Conservation (phyloP, 345 rosid genomes). For the Citrus glauca region DNA sequence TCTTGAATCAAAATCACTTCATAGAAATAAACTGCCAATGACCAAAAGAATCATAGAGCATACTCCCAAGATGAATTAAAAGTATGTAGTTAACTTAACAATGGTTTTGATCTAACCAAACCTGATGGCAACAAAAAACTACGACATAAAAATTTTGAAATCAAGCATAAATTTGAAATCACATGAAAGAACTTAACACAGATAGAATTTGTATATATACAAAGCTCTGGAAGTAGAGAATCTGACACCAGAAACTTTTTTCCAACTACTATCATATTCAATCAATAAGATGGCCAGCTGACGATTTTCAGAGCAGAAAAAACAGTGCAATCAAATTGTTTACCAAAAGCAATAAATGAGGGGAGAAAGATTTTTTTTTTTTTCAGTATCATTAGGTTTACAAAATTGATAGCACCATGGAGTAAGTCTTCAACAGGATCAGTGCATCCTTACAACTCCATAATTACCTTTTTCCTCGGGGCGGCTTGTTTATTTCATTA, state of each 20-base stretch:
- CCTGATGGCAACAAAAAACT: neutral
- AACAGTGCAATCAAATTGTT: neutral
- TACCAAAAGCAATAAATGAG: neutral
- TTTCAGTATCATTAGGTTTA: neutral
- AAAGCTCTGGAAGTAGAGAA: constrained; percentile 4
- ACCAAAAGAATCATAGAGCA: neutral
- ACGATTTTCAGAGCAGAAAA: neutral
- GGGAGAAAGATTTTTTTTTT: constrained; percentile 2
- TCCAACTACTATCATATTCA: neutral
- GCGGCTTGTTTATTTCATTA: constrained; percentile 83
- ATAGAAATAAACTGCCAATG: neutral
- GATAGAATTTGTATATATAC: neutral
- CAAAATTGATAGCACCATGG: constrained; percentile 1
- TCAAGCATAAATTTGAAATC: neutral
- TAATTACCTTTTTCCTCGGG: constrained; percentile 90
- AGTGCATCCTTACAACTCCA: constrained; percentile 2
- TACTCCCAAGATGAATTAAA: neutral
- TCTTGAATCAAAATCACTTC: neutral
- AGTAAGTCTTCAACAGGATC: constrained; percentile 1
- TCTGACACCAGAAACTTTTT: neutral
- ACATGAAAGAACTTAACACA: neutral
- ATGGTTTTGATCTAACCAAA: neutral
- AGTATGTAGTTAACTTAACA: neutral
- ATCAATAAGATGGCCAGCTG: neutral
- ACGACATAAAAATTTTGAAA: neutral